Percentiles rank a stretch among this genome's conserved stretches.
phyloP scores from a whole-genome alignment of 2,329 filamentous ascomycete species.

The Aspergillus sp. region DNA sequence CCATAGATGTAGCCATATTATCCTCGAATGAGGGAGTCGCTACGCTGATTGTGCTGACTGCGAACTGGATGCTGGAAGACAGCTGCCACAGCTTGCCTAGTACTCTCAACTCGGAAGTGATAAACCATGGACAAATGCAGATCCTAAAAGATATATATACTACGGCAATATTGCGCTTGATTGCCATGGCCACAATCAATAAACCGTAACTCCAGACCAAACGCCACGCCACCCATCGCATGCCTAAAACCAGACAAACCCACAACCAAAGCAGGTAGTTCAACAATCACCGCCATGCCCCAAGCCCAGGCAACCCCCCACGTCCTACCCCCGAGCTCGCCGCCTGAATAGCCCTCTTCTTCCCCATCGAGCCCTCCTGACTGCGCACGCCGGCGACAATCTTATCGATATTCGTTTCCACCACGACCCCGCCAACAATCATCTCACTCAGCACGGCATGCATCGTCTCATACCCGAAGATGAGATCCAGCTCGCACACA shows the following conservation, averaged over 20 bases:
- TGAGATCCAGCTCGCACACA: constrained; percentile 95
- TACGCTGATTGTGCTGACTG: no score
- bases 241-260: neutral
- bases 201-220: neutral
- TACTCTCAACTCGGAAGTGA: no score
- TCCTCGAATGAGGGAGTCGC: no score
- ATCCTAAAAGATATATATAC: no score
- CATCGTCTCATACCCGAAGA: constrained; percentile 98
- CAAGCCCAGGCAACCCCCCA: constrained; percentile 36
- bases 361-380: constrained; percentile 43
- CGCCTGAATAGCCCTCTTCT: constrained; percentile 43
- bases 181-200: neutral
- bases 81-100: no score
- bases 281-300: constrained; percentile 34
- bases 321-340: constrained; percentile 38
- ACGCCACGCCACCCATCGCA: neutral
- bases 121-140: no score
- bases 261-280: neutral
- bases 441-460: constrained; percentile 90
- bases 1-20: no score
- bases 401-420: constrained; percentile 85
- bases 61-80: no score
- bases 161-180: neutral
- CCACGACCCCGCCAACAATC: constrained; percentile 90
- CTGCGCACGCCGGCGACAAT: constrained; percentile 79